Percentiles rank a stretch among this genome's conserved stretches.
Evolutionary conservation across 1,284 basidiomycete species (phyloP).

Genomic region (Bondarzewia mesenterica): DNA sequence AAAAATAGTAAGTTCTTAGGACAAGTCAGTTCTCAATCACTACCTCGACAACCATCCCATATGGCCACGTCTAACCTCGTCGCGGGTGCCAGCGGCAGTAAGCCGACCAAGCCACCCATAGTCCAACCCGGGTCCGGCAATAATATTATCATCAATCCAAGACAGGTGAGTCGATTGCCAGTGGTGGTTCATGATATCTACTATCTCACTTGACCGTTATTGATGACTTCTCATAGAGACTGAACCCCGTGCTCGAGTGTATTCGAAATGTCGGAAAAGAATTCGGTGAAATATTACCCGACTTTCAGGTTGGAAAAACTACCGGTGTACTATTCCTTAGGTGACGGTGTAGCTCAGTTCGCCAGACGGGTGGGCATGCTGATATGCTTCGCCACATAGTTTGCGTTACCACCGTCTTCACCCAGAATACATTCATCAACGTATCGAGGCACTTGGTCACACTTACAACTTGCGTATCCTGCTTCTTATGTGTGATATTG

Average conservation of each 20-base stretch:
- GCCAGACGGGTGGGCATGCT: not conserved
- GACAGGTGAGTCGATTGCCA: constrained; percentile 34
- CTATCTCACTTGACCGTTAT: not conserved
- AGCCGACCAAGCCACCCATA: constrained; percentile 41
- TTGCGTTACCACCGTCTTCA: constrained; percentile 94
- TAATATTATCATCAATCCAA: constrained; percentile 67
- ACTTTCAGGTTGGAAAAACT: constrained; percentile 94
- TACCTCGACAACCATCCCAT: too few relatives aligned
- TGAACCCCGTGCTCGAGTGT: constrained; percentile 81
- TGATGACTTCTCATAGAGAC: constrained; percentile 42
- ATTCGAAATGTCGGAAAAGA: constrained; percentile 90
- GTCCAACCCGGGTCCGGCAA: constrained; percentile 63
- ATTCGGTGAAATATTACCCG: constrained; percentile 88
- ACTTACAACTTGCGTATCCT: constrained; percentile 82
- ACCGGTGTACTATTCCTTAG: constrained; percentile 90
- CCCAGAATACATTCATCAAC: constrained; percentile 91
- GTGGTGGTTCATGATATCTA: not conserved
- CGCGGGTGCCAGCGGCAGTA: not conserved
- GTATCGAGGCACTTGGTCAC: constrained; percentile 81
- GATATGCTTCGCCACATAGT: constrained; percentile 31
- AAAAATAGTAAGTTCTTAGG: too few relatives aligned
- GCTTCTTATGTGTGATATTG: constrained; percentile 90
- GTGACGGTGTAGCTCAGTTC: constrained; percentile 28
- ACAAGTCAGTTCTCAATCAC: too few relatives aligned
- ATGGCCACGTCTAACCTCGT: too few relatives aligned